Evolutionary conservation across 2,329 filamentous ascomycete genomes (phyloP).

Genomic region (Harringtonia lauricola): DNA sequence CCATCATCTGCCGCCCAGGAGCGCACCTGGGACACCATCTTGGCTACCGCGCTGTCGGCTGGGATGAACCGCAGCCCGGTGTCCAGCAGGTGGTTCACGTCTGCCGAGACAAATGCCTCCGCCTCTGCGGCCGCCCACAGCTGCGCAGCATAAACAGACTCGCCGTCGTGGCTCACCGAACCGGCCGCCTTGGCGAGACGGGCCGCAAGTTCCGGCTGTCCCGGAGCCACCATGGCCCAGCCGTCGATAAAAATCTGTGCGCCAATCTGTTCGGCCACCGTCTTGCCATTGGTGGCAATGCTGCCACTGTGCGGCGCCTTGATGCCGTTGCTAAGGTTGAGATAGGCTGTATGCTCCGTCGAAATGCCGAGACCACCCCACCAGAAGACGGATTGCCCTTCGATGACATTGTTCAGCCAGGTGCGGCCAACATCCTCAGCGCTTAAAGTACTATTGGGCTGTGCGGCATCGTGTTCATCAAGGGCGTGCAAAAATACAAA

Average conservation of each 20-base stretch:
- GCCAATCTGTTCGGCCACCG: slow-evolving; percentile 25
- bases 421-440: slow-evolving; percentile 17
- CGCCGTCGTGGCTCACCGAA: slow-evolving; percentile 26
- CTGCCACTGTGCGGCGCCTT: slow-evolving; percentile 20
- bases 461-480: slow-evolving; percentile 17
- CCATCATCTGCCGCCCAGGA: slow-evolving; percentile 16
- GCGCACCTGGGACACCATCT: slow-evolving; percentile 19
- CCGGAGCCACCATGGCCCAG: slow-evolving; percentile 22
- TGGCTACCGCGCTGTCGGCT: slow-evolving; percentile 17
- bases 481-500: slow-evolving; percentile 24
- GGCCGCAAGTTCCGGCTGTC: slow-evolving; percentile 19
- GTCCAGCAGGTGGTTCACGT: slow-evolving; percentile 21
- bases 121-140: slow-evolving; percentile 29
- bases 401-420: slow-evolving; percentile 22
- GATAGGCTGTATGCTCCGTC: slow-evolving; percentile 26
- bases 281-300: slow-evolving; percentile 17
- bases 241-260: slow-evolving; percentile 28
- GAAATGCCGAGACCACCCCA: slow-evolving; percentile 26
- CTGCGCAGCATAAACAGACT: slow-evolving; percentile 23
- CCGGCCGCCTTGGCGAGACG: slow-evolving; percentile 21
- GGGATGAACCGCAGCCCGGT: slow-evolving; percentile 18
- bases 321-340: slow-evolving; percentile 26
- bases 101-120: slow-evolving; percentile 21
- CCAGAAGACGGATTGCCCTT: slow-evolving; percentile 22
- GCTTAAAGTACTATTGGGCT: slow-evolving; percentile 3